Evolutionary conservation across 2,329 filamentous ascomycete species (phyloP).

Genomic region (Trichoderma asperellum): DNA sequence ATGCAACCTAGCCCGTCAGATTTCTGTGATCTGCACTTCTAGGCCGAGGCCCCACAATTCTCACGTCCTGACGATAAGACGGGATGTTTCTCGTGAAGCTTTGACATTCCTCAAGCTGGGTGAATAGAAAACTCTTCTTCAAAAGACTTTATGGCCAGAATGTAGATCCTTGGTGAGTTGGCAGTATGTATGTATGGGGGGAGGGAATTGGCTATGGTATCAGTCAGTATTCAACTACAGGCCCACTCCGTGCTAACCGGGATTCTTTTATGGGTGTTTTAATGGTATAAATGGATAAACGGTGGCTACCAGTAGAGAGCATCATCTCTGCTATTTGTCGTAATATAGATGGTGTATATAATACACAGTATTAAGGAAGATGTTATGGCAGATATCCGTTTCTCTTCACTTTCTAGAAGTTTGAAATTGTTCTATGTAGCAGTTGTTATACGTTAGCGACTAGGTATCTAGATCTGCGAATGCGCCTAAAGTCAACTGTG

Average conservation of each 20-base stretch:
- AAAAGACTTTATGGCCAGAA: neutral
- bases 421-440: no score
- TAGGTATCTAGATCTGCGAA: no score
- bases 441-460: no score
- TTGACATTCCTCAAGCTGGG: neutral
- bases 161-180: neutral
- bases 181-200: neutral
- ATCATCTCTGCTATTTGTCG: no score
- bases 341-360: no score
- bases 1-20: neutral
- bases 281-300: no score
- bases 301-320: no score
- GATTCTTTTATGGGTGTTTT: neutral
- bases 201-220: neutral
- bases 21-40: neutral
- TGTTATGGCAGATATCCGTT: no score
- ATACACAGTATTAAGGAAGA: no score
- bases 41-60: neutral
- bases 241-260: neutral
- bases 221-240: neutral
- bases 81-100: neutral
- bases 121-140: neutral
- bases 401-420: no score
- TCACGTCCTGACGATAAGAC: neutral
- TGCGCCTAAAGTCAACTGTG: neutral